Evolutionary conservation across 2,329 filamentous ascomycete genomes (phyloP).

Genomic region (Eutypella sp.): DNA sequence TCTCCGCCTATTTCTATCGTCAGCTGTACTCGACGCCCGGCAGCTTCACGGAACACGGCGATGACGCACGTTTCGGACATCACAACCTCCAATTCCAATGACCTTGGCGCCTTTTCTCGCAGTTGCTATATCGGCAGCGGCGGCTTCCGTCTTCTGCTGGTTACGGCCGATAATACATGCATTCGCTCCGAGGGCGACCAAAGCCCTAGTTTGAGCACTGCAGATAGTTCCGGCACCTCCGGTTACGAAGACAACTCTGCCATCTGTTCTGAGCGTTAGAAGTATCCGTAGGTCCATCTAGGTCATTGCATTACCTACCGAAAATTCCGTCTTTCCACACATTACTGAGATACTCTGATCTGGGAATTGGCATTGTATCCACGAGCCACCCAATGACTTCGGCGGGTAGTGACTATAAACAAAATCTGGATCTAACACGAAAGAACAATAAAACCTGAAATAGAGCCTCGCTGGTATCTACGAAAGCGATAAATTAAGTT

Average conservation of each 20-base stretch:
- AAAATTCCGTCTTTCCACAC: conserved; percentile 88
- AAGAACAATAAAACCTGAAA: not conserved
- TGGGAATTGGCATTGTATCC: conserved; percentile 61
- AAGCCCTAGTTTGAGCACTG: conserved; percentile 84
- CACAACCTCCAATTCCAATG: conserved; percentile 74
- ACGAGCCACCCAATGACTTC: too few relatives aligned
- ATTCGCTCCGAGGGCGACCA: conserved; percentile 87
- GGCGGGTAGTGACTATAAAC: conserved; percentile 5
- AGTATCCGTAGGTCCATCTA: not conserved
- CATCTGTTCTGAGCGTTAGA: conserved; percentile 46
- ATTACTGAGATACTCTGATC: conserved; percentile 71
- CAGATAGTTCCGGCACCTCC: conserved; percentile 93
- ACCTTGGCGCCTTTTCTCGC: conserved; percentile 76
- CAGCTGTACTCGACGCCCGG: not conserved
- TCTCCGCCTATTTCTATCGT: conserved; percentile 45
- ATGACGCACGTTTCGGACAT: conserved; percentile 64
- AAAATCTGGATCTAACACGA: not conserved
- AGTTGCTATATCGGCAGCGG: conserved; percentile 76
- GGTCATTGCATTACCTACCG: conserved; percentile 46
- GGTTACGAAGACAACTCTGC: conserved; percentile 91
- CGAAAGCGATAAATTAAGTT: too few relatives aligned
- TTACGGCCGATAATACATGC: conserved; percentile 93
- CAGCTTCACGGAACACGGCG: conserved; percentile 18
- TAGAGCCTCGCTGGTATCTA: too few relatives aligned
- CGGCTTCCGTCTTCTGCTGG: conserved; percentile 76